phyloP scores from a whole-genome alignment of 2,329 filamentous ascomycete species.

The Hypoxylon sp. region DNA sequence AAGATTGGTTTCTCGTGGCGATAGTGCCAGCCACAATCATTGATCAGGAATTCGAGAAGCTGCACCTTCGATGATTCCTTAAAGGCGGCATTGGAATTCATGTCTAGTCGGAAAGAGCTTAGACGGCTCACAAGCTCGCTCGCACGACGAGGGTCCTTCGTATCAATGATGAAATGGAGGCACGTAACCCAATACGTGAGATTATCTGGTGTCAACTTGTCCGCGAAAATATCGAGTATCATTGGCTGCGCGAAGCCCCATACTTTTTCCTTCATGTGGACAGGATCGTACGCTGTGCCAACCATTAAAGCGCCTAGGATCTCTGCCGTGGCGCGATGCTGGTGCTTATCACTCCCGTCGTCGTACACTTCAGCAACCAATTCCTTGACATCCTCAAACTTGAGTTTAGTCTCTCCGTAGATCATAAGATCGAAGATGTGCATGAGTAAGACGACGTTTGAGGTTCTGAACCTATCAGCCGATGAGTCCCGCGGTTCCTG shows the following conservation, averaged over 20 bases:
- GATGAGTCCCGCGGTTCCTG: slow-evolving; percentile 89
- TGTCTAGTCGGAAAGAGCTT: slow-evolving; percentile 88
- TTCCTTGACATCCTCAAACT: slow-evolving; percentile 88
- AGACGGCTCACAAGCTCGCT: slow-evolving; percentile 89
- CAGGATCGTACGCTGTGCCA: slow-evolving; percentile 81
- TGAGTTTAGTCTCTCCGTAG: slow-evolving; percentile 79
- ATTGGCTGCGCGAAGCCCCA: slow-evolving; percentile 95
- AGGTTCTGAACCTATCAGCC: slow-evolving; percentile 89
- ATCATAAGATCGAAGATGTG: slow-evolving; percentile 93
- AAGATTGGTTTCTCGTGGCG: slow-evolving; percentile 88
- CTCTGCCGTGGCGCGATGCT: slow-evolving; percentile 94
- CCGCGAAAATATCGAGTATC: slow-evolving; percentile 86
- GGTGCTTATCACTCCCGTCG: slow-evolving; percentile 96
- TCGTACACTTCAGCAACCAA: slow-evolving; percentile 82
- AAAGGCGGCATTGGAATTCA: slow-evolving; percentile 96
- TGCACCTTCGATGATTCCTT: slow-evolving; percentile 98
- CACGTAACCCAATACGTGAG: slow-evolving; percentile 95
- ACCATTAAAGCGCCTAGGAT: slow-evolving; percentile 88
- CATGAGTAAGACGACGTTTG: slow-evolving; percentile 86
- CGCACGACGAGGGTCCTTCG: slow-evolving; percentile 87
- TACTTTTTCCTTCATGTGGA: slow-evolving; percentile 78
- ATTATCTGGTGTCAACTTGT: slow-evolving; percentile 94
- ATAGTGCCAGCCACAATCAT: slow-evolving; percentile 96
- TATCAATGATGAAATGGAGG: slow-evolving; percentile 87
- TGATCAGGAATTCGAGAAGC: slow-evolving; percentile 87